Evolutionary conservation across 1,284 basidiomycete genomes (phyloP).

Genomic region (Blastosporella zonata): DNA sequence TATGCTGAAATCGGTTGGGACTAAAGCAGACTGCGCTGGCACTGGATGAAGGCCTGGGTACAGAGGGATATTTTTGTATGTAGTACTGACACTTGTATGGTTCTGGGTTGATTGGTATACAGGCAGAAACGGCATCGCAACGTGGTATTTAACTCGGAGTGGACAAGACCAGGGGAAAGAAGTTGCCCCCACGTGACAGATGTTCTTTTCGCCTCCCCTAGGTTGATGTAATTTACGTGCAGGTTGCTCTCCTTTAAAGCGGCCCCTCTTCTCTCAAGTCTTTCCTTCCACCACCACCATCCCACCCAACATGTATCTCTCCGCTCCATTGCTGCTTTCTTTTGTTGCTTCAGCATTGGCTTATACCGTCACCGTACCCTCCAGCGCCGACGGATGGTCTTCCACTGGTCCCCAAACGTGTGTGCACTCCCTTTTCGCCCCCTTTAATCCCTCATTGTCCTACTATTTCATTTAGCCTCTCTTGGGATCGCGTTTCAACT

Average conservation of each 20-base stretch:
- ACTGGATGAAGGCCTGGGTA: neutral
- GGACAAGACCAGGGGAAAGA: conserved; percentile 4
- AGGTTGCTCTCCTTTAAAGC: conserved; percentile 14
- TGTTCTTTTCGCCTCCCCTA: conserved; percentile 10
- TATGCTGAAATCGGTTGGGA: conserved; percentile 30
- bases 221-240: conserved; percentile 9
- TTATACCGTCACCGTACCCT: conserved; percentile 58
- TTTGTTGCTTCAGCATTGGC: conserved; percentile 57
- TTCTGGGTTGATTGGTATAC: conserved; percentile 7
- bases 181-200: conserved; percentile 17
- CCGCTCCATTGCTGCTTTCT: conserved; percentile 44
- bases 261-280: conserved; percentile 10
- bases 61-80: neutral
- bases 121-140: neutral
- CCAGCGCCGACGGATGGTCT: conserved; percentile 50
- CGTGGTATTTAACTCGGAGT: neutral
- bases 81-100: conserved; percentile 9
- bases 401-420: conserved; percentile 51
- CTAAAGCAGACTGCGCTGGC: neutral
- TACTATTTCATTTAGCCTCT: conserved; percentile 13
- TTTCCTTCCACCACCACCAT: conserved; percentile 12
- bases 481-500: conserved; percentile 18
- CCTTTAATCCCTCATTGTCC: neutral
- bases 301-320: conserved; percentile 43
- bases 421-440: conserved; percentile 13